Percentiles rank a stretch among this genome's conserved stretches.
Evolutionary conservation across 192 early-diverging fungal species (phyloP).

Genomic region (Podila verticillata): DNA sequence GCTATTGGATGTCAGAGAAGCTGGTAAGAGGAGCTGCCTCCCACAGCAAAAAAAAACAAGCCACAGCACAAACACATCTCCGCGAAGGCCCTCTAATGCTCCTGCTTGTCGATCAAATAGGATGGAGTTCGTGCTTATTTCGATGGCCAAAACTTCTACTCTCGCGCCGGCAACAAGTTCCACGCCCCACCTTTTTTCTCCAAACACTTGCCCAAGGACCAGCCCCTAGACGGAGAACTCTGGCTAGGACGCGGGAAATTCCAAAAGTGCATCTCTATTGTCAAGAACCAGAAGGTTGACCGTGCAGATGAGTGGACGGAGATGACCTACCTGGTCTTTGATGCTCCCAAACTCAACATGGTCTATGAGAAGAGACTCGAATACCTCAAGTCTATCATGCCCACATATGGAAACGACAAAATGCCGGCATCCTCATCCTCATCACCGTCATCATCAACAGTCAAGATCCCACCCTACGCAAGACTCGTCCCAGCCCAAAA

Average conservation of each 20-base stretch:
- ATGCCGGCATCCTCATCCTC: neutral
- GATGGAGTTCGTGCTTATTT: constrained; percentile 76
- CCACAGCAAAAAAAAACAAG: too few relatives aligned
- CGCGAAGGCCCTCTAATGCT: too few relatives aligned
- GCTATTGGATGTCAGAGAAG: constrained; percentile 81
- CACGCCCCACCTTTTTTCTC: constrained; percentile 61
- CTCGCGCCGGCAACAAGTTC: constrained; percentile 68
- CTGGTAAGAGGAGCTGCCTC: constrained; percentile 29
- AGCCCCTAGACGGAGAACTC: constrained; percentile 77
- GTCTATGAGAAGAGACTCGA: constrained; percentile 64
- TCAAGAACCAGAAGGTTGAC: constrained; percentile 56
- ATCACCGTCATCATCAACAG: neutral
- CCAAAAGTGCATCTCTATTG: constrained; percentile 69
- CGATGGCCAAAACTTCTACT: constrained; percentile 64
- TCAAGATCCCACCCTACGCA: constrained; percentile 47
- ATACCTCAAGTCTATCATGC: constrained; percentile 54
- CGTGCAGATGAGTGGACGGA: constrained; percentile 58
- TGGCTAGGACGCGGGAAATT: constrained; percentile 74
- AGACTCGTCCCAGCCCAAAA: constrained; percentile 59
- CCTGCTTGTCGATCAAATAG: constrained; percentile 4
- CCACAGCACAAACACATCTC: too few relatives aligned
- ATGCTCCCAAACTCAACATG: constrained; percentile 60
- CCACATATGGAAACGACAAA: constrained; percentile 26
- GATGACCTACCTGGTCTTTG: constrained; percentile 71
- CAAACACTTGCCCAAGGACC: constrained; percentile 57